Conservation (phyloP, 371 early-diverging fungal genomes). For the Dinochytrium kinnereticum region DNA sequence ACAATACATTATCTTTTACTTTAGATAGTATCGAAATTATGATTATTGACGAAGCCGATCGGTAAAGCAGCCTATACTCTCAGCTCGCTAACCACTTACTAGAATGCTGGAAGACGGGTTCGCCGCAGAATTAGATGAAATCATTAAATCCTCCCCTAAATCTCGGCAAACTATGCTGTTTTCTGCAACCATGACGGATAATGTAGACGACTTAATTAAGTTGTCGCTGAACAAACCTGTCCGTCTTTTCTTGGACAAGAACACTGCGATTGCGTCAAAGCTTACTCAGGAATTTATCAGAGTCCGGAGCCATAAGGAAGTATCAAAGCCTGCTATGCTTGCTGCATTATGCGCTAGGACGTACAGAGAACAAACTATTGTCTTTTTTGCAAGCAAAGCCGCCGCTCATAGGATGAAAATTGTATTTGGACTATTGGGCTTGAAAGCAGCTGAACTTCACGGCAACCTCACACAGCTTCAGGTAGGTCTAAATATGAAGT, state of each 20-base stretch:
- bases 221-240: conserved; percentile 91
- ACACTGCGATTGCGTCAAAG: conserved; percentile 75
- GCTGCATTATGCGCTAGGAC: conserved; percentile 83
- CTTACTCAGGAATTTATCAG: conserved; percentile 97
- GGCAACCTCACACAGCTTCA: conserved; percentile 96
- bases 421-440: conserved; percentile 87
- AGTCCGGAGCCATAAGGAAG: conserved; percentile 83
- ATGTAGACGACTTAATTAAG: conserved; percentile 93
- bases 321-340: conserved; percentile 84
- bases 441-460: conserved; percentile 96
- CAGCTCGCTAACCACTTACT: not conserved
- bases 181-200: conserved; percentile 99
- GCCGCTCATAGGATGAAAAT: conserved; percentile 97
- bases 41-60: conserved; percentile 99
- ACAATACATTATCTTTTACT: conserved; percentile 87
- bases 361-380: conserved; percentile 77
- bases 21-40: conserved; percentile 95
- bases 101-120: conserved; percentile 99
- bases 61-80: conserved; percentile 45
- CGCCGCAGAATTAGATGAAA: conserved; percentile 95
- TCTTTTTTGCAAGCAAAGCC: conserved; percentile 93
- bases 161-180: conserved; percentile 98
- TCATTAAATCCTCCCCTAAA: conserved; percentile 89
- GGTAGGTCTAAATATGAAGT: conserved; percentile 41
- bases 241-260: conserved; percentile 86